Base-by-base conservation (phyloP, 345 rosid species). In the Populus davidiana region DNA sequence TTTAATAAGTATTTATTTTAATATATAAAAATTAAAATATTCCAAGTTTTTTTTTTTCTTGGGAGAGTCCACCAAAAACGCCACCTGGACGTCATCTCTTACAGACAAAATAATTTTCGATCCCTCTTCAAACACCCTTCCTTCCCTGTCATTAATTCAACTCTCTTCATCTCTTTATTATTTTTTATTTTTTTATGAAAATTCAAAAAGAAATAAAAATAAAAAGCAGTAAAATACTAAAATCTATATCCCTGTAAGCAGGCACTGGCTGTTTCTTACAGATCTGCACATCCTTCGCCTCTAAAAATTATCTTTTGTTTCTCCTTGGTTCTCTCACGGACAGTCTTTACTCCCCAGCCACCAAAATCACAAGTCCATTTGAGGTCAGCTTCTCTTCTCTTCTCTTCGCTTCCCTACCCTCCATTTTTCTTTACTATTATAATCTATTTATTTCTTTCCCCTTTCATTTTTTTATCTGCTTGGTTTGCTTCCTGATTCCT, bases 301-400 rank as follows among this genome's bases (percentile, higher is more conserved):
- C 27, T 14, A 59, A 38, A 38, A 25, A 23, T 56, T 75, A 11
- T 41, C 23, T 69, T 5, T 39, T 16, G 43, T 29, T 23, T 31
- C 67, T 39, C 66, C 61, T 56, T 69, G 16, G 43, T 18, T 35
- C 36, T 20, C 39, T 70, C 70, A 52, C 44, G 44, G 44, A 41
- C 78, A 52, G 72, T 75, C 69, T 16, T 56, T 41, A 31, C 47
- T 65, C 69, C 7, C 8, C 14, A 23, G 36, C 67, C 23, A 31
- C 39, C 38, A 14, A 74, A 44, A 27, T 29, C 62, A 44, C 68
- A 31, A 77, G 79, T 69, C 79, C 38, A 54, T 54, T 77, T 6
- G 29, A 63, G 75, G 75, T 77, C 75, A 77, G 75, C 75, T 31
- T 70, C 79, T 16, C 44, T 50, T 67, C 78, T 50, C 5, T 29